Percentiles rank a stretch among this genome's conserved stretches.
Evolutionary conservation across 257 asterid genomes (phyloP).

Genomic region (Dorcoceras hygrometricum): DNA sequence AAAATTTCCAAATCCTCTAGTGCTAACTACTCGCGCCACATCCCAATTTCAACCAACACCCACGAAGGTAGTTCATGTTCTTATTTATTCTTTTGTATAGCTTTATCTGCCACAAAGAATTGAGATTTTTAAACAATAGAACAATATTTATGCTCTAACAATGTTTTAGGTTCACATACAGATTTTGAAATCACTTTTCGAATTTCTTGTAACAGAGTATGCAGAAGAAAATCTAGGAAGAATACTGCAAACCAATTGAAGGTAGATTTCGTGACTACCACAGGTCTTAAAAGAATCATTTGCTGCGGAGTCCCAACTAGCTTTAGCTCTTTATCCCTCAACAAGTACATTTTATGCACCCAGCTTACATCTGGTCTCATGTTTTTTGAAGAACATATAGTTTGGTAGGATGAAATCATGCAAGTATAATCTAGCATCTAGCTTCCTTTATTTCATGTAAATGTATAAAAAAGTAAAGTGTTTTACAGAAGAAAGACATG

Average conservation of each 20-base stretch:
- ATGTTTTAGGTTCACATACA: neutral
- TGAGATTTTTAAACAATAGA: neutral
- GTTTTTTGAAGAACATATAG: conserved; percentile 5
- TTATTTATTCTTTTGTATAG: conserved; percentile 2
- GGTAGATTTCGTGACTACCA: conserved; percentile 20
- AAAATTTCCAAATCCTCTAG: conserved; percentile 22
- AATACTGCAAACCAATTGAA: conserved; percentile 86
- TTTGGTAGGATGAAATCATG: conserved; percentile 6
- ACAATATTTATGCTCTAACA: neutral
- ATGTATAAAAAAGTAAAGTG: neutral
- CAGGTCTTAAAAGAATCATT: conserved; percentile 17
- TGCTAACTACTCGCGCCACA: conserved; percentile 38
- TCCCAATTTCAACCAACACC: conserved; percentile 45
- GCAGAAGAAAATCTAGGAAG: conserved; percentile 74
- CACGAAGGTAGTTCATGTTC: conserved; percentile 47
- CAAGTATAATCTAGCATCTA: neutral
- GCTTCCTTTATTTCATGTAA: neutral
- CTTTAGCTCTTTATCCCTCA: conserved; percentile 5
- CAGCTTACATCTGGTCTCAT: conserved; percentile 14
- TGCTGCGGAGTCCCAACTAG: conserved; percentile 7
- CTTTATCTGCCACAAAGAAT: neutral
- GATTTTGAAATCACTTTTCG: conserved; percentile 21
- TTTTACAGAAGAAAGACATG: neutral
- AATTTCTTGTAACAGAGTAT: conserved; percentile 36
- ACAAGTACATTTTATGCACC: neutral